Evolutionary conservation across 2,329 filamentous ascomycete genomes (phyloP), one percentile per base, ranked within the genome.

Genomic region (Hypoxylon sp.): DNA sequence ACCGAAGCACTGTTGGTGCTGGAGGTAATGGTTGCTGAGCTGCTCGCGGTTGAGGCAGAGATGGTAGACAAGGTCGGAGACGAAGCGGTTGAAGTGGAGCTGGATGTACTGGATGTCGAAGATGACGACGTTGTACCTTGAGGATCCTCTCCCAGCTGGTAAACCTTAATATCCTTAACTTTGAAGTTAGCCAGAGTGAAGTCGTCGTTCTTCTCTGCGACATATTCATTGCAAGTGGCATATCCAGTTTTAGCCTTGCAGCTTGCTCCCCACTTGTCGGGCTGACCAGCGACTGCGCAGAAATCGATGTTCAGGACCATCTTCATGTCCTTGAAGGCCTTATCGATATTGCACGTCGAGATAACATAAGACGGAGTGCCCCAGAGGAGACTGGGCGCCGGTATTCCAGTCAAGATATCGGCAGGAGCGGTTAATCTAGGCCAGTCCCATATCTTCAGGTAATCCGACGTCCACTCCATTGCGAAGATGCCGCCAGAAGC

Each of bases 391-490:
- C 46, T 62, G 13, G 76, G 76, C 28, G 67, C 55, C 11, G 76
- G 76, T 13, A 72, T 70, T 56, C 65, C 70, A n/a, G 53, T 65
- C 7, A 77, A 76, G 52, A 91, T 85, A 75, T 92, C 89, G n/a
- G 89, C 82, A n/a, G 79, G 76, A n/a, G 89, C 83, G 11, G 78
- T 75, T 25, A 75, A 76, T 30, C 86, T 85, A 0, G 86, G 81
- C 78, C 91, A 93, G 79, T 89, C 89, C 85, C 87, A 93, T 62
- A 92, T 82, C 46, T 83, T 86, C 73, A 93, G 89, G 23, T 82
- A 84, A 0, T 83, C 76, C 38, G 81, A 79, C 14, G 87, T 90
- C 89, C 90, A 92, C 71, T 89, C 83, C 66, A 86, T 85, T 13
- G 86, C 87, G 67, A 79, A 84, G 46, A 83, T 75, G 63, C 82